phyloP scores from a whole-genome alignment of 108 stramenopile species.

The Pseudonitzschia multiseries region DNA sequence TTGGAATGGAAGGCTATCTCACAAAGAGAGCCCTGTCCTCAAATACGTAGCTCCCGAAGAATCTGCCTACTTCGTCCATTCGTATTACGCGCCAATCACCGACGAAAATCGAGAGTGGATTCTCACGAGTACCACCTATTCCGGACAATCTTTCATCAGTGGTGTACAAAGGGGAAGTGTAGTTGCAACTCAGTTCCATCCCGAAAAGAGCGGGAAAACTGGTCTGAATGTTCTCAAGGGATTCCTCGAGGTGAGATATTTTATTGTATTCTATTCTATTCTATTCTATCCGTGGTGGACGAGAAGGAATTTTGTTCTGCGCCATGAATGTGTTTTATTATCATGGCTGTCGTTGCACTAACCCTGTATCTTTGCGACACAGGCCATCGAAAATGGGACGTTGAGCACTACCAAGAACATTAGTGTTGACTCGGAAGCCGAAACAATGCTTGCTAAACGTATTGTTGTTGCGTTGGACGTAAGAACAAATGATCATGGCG shows the following conservation, averaged over 20 bases:
- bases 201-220: conserved; percentile 93
- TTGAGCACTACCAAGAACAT: conserved; percentile 55
- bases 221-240: conserved; percentile 86
- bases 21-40: conserved; percentile 74
- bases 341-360: not conserved
- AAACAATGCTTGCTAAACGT: conserved; percentile 80
- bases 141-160: conserved; percentile 80
- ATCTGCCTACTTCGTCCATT: conserved; percentile 96
- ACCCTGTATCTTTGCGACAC: conserved; percentile 6
- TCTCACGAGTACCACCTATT: conserved; percentile 86
- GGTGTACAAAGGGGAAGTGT: conserved; percentile 91
- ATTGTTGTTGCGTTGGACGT: conserved; percentile 97
- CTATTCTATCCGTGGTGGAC: not conserved
- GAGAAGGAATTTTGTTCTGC: not conserved
- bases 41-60: conserved; percentile 51
- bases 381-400: conserved; percentile 81
- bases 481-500: conserved; percentile 93
- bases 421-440: conserved; percentile 36
- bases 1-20: conserved; percentile 93
- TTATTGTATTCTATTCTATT: no score
- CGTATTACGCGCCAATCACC: conserved; percentile 85
- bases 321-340: not conserved
- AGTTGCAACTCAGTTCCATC: conserved; percentile 96
- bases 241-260: conserved; percentile 75
- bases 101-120: conserved; percentile 87